phyloP scores from a whole-genome alignment of 495 filamentous ascomycete genomes.

The Podospora didyma region DNA sequence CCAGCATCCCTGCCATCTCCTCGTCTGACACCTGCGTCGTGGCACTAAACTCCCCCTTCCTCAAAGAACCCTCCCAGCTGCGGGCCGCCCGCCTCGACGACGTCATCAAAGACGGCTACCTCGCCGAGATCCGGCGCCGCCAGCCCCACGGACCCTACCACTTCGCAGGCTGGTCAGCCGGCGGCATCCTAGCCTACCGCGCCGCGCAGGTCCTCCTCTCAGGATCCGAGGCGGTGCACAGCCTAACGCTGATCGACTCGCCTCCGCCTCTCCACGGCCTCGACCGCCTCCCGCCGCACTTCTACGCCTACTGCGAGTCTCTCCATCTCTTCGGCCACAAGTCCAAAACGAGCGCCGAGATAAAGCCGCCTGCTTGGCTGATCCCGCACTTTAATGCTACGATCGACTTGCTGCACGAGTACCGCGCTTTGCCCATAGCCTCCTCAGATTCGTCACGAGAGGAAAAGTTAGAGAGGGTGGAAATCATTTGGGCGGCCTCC shows the following conservation, averaged over 20 bases:
- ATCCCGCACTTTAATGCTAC: background rate
- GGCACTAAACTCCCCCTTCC: conserved; percentile 1
- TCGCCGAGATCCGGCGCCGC: conserved; percentile 21
- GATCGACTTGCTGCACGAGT: background rate
- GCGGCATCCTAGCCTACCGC: conserved; percentile 69
- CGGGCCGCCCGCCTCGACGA: conserved; percentile 1
- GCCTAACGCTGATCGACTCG: background rate
- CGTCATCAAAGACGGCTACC: conserved; percentile 39
- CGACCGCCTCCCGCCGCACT: background rate
- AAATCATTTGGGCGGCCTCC: conserved; percentile 1
- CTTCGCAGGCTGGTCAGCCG: conserved; percentile 68
- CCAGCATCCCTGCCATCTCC: conserved; percentile 26
- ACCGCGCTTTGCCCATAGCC: background rate
- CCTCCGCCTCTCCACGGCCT: background rate
- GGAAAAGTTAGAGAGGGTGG: no score
- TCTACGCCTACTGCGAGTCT: background rate
- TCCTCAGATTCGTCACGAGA: background rate
- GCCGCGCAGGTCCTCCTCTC: conserved; percentile 54
- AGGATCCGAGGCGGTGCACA: conserved; percentile 54
- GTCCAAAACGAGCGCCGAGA: background rate
- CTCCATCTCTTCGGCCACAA: background rate
- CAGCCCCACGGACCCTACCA: conserved; percentile 50
- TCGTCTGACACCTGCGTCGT: conserved; percentile 21
- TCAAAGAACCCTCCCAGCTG: background rate
- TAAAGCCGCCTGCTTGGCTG: background rate